A percentile compares a stretch with the other conserved stretches of the same genome.
Conservation (phyloP, 345 rosid species). For the Populus pruinosa region DNA sequence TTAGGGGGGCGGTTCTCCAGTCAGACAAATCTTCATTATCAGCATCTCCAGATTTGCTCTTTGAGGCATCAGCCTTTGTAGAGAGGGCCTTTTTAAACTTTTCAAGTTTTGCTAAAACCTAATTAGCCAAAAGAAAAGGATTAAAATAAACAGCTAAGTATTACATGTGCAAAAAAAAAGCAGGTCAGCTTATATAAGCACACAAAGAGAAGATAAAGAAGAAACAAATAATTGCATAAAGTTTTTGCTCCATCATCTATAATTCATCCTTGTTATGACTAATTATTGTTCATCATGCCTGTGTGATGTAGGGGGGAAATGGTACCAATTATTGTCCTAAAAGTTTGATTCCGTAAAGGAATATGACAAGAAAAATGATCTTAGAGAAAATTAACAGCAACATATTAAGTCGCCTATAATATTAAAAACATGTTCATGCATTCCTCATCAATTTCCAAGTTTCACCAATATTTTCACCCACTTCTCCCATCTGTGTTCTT, state of each 20-base stretch:
- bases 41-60: conserved; percentile 38
- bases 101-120: conserved; percentile 81
- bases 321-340: not conserved
- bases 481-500: not conserved
- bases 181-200: not conserved
- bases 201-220: not conserved
- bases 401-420: no score
- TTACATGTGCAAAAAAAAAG: not conserved
- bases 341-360: not conserved
- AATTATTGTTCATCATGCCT: not conserved
- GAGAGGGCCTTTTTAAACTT: conserved; percentile 60
- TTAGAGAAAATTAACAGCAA: not conserved
- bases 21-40: conserved; percentile 64
- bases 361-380: not conserved
- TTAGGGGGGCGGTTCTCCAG: conserved; percentile 60
- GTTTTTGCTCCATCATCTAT: not conserved
- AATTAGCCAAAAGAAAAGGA: not conserved
- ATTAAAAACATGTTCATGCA: not conserved
- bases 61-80: conserved; percentile 40
- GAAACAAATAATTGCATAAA: not conserved
- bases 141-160: not conserved
- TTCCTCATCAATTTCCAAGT: not conserved
- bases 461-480: not conserved
- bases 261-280: not conserved
- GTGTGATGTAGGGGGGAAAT: not conserved